Evolutionary conservation across 345 rosid genomes (phyloP).

Genomic region (Cardiospermum halicacabum): DNA sequence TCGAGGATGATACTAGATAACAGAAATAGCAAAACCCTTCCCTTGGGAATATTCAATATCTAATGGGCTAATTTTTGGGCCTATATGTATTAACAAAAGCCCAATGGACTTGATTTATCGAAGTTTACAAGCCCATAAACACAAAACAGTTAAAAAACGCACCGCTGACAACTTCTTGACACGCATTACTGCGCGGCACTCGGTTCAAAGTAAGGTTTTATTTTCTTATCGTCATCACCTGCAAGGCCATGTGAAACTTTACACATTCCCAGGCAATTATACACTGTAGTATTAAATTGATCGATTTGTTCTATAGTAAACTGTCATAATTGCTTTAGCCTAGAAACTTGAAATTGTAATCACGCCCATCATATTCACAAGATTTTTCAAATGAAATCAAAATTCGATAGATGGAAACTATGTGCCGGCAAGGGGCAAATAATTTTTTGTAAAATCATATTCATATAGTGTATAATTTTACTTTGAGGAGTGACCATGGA

Average conservation of each 20-base stretch:
- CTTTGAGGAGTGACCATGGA: no score
- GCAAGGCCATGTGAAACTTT: neutral
- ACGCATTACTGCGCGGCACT: neutral
- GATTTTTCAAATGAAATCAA: no score
- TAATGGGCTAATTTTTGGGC: neutral
- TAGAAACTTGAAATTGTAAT: neutral
- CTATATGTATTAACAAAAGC: no score
- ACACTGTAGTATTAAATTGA: no score
- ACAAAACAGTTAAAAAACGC: neutral
- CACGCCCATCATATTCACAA: no score
- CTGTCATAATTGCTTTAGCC: no score
- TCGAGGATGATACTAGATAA: neutral
- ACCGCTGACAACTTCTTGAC: neutral
- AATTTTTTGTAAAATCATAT: no score
- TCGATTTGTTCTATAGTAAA: neutral
- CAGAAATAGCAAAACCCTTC: conserved; percentile 20
- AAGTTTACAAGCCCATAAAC: no score
- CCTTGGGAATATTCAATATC: neutral
- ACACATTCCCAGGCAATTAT: neutral
- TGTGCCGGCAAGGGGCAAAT: no score
- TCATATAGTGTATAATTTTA: no score
- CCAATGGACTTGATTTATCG: no score
- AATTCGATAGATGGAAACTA: no score
- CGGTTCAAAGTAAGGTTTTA: neutral
- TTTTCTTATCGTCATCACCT: neutral